phyloP scores from a whole-genome alignment of 306 rosid species.

The Senna siamea region DNA sequence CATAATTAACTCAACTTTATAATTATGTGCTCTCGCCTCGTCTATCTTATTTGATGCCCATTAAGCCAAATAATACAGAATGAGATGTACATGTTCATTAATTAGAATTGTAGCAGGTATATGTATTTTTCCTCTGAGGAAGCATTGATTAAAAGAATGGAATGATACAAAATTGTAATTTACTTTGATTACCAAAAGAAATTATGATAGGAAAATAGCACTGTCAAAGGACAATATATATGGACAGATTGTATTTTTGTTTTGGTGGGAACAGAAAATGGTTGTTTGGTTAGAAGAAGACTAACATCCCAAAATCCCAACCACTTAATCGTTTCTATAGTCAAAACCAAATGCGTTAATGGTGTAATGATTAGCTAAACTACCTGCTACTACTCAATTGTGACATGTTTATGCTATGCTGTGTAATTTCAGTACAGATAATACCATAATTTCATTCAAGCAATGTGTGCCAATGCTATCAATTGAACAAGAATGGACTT shows the following conservation, averaged over 20 bases:
- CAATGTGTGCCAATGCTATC: constrained; percentile 13
- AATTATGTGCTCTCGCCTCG: background rate
- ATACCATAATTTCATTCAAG: constrained; percentile 22
- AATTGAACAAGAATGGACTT: constrained; percentile 23
- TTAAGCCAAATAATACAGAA: background rate
- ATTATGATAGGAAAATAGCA: too few relatives aligned
- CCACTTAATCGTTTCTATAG: background rate
- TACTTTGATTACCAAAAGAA: too few relatives aligned
- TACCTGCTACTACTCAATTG: background rate
- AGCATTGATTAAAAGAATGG: too few relatives aligned
- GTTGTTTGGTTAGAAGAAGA: constrained; percentile 25
- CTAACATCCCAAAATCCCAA: background rate
- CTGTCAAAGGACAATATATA: too few relatives aligned
- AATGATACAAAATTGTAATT: too few relatives aligned
- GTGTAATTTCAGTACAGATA: background rate
- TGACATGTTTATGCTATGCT: constrained; percentile 7
- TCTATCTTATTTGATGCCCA: background rate
- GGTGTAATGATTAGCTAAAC: constrained; percentile 25
- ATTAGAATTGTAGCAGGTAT: too few relatives aligned
- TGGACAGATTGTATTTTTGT: background rate
- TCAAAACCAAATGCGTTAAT: constrained; percentile 24
- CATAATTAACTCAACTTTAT: constrained; percentile 12
- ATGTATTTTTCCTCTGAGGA: too few relatives aligned
- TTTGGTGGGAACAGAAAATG: background rate
- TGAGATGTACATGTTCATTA: too few relatives aligned